A percentile compares a stretch with the other conserved stretches of the same genome.
These are phyloP conservation scores for Leccinellum albellum DNA, from an alignment of 768 basidiomycete species.

Conservation along the genomic window DNA sequence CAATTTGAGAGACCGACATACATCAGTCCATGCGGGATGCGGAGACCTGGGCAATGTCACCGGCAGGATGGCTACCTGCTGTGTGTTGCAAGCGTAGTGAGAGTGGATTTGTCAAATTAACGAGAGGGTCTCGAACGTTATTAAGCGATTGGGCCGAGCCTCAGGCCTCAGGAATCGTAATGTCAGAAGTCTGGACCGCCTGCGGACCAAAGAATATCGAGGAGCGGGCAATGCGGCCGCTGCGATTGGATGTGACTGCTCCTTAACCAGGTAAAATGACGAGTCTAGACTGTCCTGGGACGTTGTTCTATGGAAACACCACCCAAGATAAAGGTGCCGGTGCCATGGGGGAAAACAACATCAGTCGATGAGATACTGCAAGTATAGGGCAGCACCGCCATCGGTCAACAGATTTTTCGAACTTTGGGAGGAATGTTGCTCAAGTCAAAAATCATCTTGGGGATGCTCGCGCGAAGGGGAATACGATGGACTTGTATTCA, in stretches of 20 bases:
- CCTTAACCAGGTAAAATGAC: neutral
- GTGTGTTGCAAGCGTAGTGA: neutral
- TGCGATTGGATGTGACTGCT: neutral
- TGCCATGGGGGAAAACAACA: neutral
- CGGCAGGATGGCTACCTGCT: conserved; percentile 3
- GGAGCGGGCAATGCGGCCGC: neutral
- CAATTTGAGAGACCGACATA: neutral
- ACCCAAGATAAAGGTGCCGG: neutral
- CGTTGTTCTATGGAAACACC: neutral
- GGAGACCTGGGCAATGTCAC: conserved; percentile 10
- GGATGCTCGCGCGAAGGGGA: no score
- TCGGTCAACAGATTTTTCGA: no score
- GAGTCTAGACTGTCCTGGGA: neutral
- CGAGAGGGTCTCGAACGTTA: conserved; percentile 7
- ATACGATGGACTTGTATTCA: no score
- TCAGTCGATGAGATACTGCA: no score
- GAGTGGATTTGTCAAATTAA: neutral
- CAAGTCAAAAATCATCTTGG: no score
- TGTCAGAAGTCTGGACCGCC: conserved; percentile 9
- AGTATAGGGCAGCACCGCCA: no score
- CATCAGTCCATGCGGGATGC: neutral
- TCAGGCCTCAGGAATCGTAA: neutral
- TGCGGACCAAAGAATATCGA: neutral
- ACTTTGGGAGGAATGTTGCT: no score
- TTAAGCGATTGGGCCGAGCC: conserved; percentile 1